Conservation (phyloP, 2,329 filamentous ascomycete species). For the Chaetomiaceae sp. region DNA sequence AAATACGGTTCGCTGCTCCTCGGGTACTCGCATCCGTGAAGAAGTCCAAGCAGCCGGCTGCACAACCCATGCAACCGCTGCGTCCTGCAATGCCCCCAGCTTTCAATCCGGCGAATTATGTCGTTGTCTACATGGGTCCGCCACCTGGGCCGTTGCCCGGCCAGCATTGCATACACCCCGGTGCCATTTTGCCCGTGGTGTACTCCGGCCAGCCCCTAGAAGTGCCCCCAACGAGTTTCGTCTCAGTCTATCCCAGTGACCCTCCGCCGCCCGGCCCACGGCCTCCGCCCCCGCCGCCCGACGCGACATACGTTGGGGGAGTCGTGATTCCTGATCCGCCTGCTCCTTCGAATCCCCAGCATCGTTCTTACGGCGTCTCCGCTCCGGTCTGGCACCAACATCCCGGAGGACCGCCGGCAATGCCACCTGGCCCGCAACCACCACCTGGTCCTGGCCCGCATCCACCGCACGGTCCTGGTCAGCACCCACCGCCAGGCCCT, state of each 20-base stretch:
- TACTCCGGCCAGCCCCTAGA: conserved; percentile 11
- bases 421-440: conserved; percentile 3
- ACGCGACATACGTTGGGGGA: not conserved
- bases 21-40: not conserved
- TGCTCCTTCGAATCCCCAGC: not conserved
- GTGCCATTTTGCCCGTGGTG: conserved; percentile 12
- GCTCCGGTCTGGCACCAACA: too few relatives aligned
- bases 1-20: not conserved
- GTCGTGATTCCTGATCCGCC: not conserved
- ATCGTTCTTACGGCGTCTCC: too few relatives aligned
- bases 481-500: not conserved
- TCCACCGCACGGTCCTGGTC: not conserved
- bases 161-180: conserved; percentile 12
- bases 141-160: conserved; percentile 12
- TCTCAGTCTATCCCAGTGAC: conserved; percentile 7
- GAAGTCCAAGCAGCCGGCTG: not conserved
- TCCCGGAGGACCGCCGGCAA: not conserved
- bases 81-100: conserved; percentile 1
- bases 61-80: not conserved
- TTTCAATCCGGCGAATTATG: conserved; percentile 12
- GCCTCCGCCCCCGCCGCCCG: conserved; percentile 3
- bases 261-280: not conserved
- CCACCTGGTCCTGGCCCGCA: not conserved
- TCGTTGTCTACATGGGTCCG: conserved; percentile 13
- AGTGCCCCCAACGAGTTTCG: conserved; percentile 10